Base-by-base conservation (phyloP, 2,329 filamentous ascomycete species). In the Zymoseptoria ardabiliae region DNA sequence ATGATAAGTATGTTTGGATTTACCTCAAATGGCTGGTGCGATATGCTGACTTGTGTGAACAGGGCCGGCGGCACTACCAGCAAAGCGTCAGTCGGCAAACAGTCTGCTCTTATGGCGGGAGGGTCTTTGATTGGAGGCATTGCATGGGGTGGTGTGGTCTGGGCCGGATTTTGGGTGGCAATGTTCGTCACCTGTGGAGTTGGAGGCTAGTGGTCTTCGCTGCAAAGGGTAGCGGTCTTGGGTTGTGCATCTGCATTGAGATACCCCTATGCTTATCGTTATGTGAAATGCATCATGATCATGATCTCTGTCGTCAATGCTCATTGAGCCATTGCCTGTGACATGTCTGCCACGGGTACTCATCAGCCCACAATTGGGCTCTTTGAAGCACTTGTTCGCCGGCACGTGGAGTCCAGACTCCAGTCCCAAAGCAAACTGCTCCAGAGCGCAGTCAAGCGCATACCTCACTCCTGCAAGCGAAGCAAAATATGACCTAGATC, bases 111-210 rank as follows among this genome's bases (percentile, higher is more conserved):
- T 56, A 30, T 55, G 28, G 52, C 57, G n/a, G 53, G 19, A 41
- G 57, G 52, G 63, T 60, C 59, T 54, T 53, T 65, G 63, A 63
- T 56, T 61, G 63, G 60, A 17, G 60, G 63, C 60, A 63, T 58
- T 55, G 54, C 28, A 23, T 55, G 55, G 60, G 57, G 49, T 50
- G 54, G 28, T 19, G 50, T 48, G 52, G 41, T 30, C n/a, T 58
- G 57, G 57, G 22, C 54, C 35, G 52, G 51, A 25, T 22, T 58
- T 19, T 58, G 57, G 57, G 30, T 50, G 45, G 13, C 49, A 25
- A 30, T 58, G n/a, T 30, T 54, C 25, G 41, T 58, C 9, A 28
- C 25, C 49, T 53, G 41, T 20, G 49, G 13, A 7, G 21, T 54
- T 13, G 41, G 22, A 49, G 57, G n/a, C 17, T 58, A 58, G 57